phyloP scores from a whole-genome alignment of 2,329 filamentous ascomycete species.

The Fusarium devonianum region DNA sequence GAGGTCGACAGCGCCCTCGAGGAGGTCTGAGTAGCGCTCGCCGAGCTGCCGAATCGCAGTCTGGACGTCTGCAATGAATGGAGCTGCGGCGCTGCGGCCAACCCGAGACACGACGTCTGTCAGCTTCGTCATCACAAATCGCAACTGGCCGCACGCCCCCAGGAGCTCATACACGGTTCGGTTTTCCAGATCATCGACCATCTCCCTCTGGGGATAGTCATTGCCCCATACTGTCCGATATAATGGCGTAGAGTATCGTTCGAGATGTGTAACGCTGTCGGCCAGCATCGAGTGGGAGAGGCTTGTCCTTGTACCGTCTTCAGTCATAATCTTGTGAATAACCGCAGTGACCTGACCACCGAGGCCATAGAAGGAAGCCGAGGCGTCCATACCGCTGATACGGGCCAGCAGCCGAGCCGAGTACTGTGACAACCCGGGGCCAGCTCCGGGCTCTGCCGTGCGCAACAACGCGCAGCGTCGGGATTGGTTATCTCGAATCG shows the following conservation, averaged over 20 bases:
- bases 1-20: constrained; percentile 38
- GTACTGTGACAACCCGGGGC: constrained; percentile 40
- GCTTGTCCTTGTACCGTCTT: constrained; percentile 19
- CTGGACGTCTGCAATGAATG: constrained; percentile 23
- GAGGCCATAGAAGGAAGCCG: constrained; percentile 42
- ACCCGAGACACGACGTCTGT: constrained; percentile 12
- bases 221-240: constrained; percentile 46
- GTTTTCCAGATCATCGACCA: constrained; percentile 47
- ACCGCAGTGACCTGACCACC: constrained; percentile 44
- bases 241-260: constrained; percentile 44
- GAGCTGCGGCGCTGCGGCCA: constrained; percentile 31
- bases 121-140: constrained; percentile 43
- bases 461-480: neutral
- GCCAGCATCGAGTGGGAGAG: too few species aligned
- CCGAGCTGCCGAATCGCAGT: constrained; percentile 29
- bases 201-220: constrained; percentile 44
- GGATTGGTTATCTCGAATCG: neutral
- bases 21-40: constrained; percentile 32
- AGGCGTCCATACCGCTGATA: constrained; percentile 43
- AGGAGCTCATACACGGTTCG: constrained; percentile 43
- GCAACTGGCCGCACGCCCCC: constrained; percentile 42
- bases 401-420: constrained; percentile 45
- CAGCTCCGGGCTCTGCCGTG: neutral
- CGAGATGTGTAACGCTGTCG: too few species aligned
- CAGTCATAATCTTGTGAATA: constrained; percentile 11